A percentile compares a stretch with the other conserved stretches of the same genome.
Evolutionary conservation across 2,329 filamentous ascomycete genomes (phyloP).

Genomic region (Ustilaginoidea virens): DNA sequence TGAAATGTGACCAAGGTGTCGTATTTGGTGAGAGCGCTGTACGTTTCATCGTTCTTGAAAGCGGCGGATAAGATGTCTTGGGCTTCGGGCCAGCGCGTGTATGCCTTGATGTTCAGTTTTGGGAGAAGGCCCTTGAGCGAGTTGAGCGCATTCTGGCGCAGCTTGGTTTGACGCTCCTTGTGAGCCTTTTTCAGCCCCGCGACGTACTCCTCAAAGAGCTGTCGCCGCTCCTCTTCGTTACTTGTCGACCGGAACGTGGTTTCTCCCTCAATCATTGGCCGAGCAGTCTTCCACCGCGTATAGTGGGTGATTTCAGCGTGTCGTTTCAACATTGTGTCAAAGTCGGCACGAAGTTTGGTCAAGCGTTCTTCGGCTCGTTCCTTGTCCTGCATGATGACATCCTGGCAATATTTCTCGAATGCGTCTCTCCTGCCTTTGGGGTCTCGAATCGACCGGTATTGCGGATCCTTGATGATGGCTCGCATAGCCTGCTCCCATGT

Average conservation of each 20-base stretch:
- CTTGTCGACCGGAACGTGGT: constrained; percentile 87
- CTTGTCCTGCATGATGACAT: constrained; percentile 83
- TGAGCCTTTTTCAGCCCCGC: constrained; percentile 68
- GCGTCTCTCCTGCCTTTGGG: constrained; percentile 79
- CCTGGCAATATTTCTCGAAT: constrained; percentile 89
- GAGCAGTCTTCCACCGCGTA: constrained; percentile 91
- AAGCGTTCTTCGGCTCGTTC: constrained; percentile 87
- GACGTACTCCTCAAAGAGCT: constrained; percentile 90
- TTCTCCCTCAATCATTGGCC: constrained; percentile 86
- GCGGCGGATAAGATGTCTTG: constrained; percentile 65
- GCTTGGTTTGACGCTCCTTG: constrained; percentile 55
- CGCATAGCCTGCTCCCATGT: constrained; percentile 83
- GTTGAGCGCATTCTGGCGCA: constrained; percentile 69
- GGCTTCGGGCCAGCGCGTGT: constrained; percentile 87
- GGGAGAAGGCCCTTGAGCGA: constrained; percentile 66
- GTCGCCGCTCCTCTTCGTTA: constrained; percentile 72
- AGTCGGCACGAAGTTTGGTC: constrained; percentile 82
- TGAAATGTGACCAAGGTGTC: constrained; percentile 90
- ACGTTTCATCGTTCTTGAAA: constrained; percentile 71
- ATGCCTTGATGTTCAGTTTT: constrained; percentile 72
- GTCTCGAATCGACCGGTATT: constrained; percentile 86
- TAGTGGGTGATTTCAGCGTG: constrained; percentile 96
- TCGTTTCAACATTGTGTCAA: constrained; percentile 87
- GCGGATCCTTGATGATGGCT: constrained; percentile 73
- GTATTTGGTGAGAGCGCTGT: constrained; percentile 69